Percentiles rank a stretch among this genome's conserved stretches.
Evolutionary conservation across 257 asterid species (phyloP).

Genomic region (Thymus mandschuricus): DNA sequence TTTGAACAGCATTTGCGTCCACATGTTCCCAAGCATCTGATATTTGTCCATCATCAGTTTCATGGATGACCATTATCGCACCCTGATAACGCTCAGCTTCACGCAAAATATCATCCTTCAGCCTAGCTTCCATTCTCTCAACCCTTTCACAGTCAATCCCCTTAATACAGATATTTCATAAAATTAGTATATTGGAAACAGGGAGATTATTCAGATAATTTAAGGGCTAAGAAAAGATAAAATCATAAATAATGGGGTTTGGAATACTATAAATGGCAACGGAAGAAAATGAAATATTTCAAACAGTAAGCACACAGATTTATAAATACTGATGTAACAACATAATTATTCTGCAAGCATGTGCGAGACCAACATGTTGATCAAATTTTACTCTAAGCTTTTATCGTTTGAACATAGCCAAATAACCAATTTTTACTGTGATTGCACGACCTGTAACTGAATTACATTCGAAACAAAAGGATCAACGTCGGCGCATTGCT

Average conservation of each 20-base stretch:
- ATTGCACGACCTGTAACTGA: not conserved
- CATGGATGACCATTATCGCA: constrained; percentile 95
- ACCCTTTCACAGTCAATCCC: constrained; percentile 97
- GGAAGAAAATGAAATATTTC: not conserved
- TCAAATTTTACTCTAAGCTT: constrained; percentile 4
- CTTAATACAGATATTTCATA: constrained; percentile 44
- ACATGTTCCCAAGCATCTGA: constrained; percentile 95
- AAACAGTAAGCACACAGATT: constrained; percentile 1
- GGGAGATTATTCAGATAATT: constrained; percentile 11
- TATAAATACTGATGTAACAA: constrained; percentile 1
- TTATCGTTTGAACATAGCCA: constrained; percentile 2
- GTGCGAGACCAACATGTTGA: constrained; percentile 22
- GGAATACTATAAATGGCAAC: constrained; percentile 26
- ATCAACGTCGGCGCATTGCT: not conserved
- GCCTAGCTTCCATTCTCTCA: constrained; percentile 94
- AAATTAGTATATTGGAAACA: constrained; percentile 35
- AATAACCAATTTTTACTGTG: not conserved
- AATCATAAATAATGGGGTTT: constrained; percentile 9
- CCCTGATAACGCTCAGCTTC: constrained; percentile 91
- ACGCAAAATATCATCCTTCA: constrained; percentile 93
- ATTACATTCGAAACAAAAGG: not conserved
- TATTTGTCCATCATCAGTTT: constrained; percentile 85
- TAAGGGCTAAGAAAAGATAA: constrained; percentile 27
- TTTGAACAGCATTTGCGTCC: constrained; percentile 72
- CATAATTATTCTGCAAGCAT: constrained; percentile 12